A percentile compares a stretch with the other conserved stretches of the same genome.
These are phyloP conservation scores for Syzygium aqueum DNA, from an alignment of 345 rosid species.

Conservation along the genomic window DNA sequence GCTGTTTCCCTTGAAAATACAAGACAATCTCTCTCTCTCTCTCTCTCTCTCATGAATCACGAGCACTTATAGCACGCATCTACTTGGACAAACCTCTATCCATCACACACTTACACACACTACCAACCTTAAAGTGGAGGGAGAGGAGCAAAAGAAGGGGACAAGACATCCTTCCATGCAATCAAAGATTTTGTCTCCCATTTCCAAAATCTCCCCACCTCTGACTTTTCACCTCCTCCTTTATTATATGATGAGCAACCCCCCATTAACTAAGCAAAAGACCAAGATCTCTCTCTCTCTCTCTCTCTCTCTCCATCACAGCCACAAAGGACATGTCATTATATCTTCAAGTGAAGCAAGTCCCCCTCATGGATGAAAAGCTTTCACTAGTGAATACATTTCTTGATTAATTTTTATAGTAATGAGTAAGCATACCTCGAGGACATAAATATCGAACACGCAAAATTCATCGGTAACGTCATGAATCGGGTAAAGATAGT, in stretches of 20 bases:
- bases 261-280: not conserved
- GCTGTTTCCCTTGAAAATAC: slow-evolving; percentile 55
- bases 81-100: not conserved
- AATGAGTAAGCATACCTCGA: not conserved
- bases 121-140: slow-evolving; percentile 21
- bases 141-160: not conserved
- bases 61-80: slow-evolving; percentile 3
- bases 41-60: slow-evolving; percentile 10
- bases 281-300: not conserved
- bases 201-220: not conserved
- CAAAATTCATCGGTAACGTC: not conserved
- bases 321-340: not conserved
- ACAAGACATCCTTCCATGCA: slow-evolving; percentile 15
- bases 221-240: slow-evolving; percentile 5
- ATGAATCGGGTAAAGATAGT: not conserved
- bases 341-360: not conserved
- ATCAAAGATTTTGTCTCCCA: slow-evolving; percentile 48
- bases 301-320: not conserved
- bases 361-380: not conserved
- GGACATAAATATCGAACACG: not conserved
- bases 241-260: not conserved
- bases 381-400: not conserved
- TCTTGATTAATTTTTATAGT: not conserved
- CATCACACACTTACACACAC: not conserved
- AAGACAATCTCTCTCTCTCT: not conserved